phyloP scores from a whole-genome alignment of 1,284 basidiomycete genomes.

The Rhodotorula sp. region DNA sequence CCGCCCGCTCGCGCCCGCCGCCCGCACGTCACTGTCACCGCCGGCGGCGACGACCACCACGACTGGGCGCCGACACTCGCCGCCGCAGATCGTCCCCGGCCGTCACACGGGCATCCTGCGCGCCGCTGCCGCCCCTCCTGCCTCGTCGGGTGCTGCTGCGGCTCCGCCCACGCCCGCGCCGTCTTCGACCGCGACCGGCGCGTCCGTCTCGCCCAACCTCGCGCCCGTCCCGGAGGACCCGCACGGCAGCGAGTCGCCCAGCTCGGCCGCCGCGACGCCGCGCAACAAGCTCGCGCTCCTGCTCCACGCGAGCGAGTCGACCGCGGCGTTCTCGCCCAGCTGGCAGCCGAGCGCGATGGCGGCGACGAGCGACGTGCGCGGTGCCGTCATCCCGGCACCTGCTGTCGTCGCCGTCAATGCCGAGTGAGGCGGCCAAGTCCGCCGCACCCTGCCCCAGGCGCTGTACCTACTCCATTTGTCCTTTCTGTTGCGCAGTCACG shows the following conservation, averaged over 20 bases:
- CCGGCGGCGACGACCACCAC: not conserved
- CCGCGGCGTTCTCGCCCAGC: not conserved
- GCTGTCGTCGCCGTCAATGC: not conserved
- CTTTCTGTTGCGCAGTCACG: too few species aligned
- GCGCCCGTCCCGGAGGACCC: not conserved
- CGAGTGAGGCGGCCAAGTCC: not conserved
- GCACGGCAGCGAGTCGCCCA: not conserved
- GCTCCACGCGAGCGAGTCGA: slow-evolving; percentile 19
- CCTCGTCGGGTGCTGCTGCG: not conserved
- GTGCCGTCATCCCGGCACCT: not conserved
- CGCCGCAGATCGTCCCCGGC: slow-evolving; percentile 11
- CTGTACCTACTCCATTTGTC: not conserved
- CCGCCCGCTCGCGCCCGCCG: not conserved
- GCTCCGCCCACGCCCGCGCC: too few species aligned
- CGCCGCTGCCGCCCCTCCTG: not conserved
- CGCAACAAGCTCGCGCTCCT: slow-evolving; percentile 23
- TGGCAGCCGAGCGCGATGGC: slow-evolving; percentile 2
- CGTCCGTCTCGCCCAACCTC: not conserved
- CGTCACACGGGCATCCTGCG: slow-evolving; percentile 21
- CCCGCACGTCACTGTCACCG: not conserved
- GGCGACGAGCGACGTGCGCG: slow-evolving; percentile 20
- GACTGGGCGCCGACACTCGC: not conserved
- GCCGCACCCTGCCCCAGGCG: not conserved
- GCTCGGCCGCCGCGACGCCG: not conserved
- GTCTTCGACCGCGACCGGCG: not conserved